Evolutionary conservation across 2,329 filamentous ascomycete species (phyloP).

Genomic region (Fusarium coicis): DNA sequence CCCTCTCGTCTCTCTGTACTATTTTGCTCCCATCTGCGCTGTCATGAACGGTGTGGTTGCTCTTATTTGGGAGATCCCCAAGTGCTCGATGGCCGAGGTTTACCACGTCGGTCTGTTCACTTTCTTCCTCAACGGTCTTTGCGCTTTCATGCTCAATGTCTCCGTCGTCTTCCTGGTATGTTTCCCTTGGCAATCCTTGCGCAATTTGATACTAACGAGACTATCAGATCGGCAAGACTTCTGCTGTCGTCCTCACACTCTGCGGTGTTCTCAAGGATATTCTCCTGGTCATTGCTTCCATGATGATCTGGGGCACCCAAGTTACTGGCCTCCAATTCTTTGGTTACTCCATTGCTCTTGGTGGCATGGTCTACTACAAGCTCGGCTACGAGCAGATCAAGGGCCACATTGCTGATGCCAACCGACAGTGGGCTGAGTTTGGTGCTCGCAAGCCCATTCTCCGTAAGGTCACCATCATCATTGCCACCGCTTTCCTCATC

Average conservation of each 20-base stretch:
- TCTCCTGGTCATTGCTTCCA: conserved; percentile 80
- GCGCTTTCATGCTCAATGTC: conserved; percentile 85
- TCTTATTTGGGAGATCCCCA: conserved; percentile 78
- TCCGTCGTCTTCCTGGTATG: conserved; percentile 87
- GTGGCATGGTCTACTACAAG: conserved; percentile 85
- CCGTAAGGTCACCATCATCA: conserved; percentile 81
- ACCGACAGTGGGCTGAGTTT: conserved; percentile 87
- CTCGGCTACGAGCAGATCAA: conserved; percentile 85
- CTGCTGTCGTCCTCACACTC: conserved; percentile 85
- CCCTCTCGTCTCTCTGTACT: conserved; percentile 87
- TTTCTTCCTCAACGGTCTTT: conserved; percentile 79
- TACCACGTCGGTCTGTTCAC: conserved; percentile 78
- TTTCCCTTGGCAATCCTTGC: conserved; percentile 12
- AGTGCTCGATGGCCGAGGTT: conserved; percentile 74
- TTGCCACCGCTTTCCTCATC: conserved; percentile 68
- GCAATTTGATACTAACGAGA: conserved; percentile 38
- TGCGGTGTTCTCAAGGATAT: conserved; percentile 92
- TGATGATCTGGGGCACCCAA: conserved; percentile 83
- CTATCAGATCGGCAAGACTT: conserved; percentile 85
- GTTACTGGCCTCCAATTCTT: conserved; percentile 82
- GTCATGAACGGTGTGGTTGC: conserved; percentile 82
- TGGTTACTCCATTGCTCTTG: conserved; percentile 83
- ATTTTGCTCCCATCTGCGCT: conserved; percentile 87
- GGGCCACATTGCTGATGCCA: conserved; percentile 77
- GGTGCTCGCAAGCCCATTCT: conserved; percentile 79